A percentile compares a stretch with the other conserved stretches of the same genome.
Conservation (phyloP, 2,329 filamentous ascomycete genomes). For the Davidsoniella eucalypti region DNA sequence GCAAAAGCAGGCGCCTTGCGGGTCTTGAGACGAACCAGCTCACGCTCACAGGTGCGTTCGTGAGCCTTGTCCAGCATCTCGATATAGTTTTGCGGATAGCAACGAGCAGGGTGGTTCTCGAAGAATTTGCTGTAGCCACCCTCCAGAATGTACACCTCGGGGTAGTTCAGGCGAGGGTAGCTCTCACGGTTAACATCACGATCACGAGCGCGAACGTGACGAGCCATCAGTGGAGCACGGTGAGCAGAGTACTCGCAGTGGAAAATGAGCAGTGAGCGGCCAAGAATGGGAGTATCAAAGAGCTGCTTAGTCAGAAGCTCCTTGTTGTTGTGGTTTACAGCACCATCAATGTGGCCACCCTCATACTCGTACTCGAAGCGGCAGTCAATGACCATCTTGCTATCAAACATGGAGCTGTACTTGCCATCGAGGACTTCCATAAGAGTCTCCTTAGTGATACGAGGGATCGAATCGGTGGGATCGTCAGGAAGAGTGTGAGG, state of each 20-base stretch:
- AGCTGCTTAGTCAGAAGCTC: constrained; percentile 67
- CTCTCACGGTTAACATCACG: constrained; percentile 68
- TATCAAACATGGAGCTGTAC: constrained; percentile 58
- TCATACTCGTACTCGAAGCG: constrained; percentile 98
- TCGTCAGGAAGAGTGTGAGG: constrained; percentile 74
- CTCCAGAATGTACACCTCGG: constrained; percentile 92
- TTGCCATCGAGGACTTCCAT: constrained; percentile 77
- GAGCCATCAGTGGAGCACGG: constrained; percentile 89
- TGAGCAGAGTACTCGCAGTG: constrained; percentile 98
- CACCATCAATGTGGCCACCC: constrained; percentile 84
- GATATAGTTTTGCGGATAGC: constrained; percentile 89
- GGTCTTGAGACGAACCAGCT: constrained; percentile 83
- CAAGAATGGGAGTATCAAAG: constrained; percentile 49
- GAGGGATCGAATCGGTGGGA: constrained; percentile 70
- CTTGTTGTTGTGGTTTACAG: constrained; percentile 95
- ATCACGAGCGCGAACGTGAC: constrained; percentile 79
- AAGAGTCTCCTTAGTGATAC: constrained; percentile 69
- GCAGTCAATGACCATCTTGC: constrained; percentile 83
- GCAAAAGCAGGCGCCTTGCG: constrained; percentile 54
- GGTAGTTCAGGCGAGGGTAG: constrained; percentile 84
- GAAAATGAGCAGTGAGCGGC: constrained; percentile 70
- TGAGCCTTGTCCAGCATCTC: constrained; percentile 92
- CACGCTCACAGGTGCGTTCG: constrained; percentile 81
- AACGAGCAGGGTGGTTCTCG: constrained; percentile 57
- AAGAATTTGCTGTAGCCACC: constrained; percentile 95